Evolutionary conservation across 2,329 filamentous ascomycete genomes (phyloP), one percentile per base, ranked within the genome.

Genomic region (Mollisiaceae sp.): DNA sequence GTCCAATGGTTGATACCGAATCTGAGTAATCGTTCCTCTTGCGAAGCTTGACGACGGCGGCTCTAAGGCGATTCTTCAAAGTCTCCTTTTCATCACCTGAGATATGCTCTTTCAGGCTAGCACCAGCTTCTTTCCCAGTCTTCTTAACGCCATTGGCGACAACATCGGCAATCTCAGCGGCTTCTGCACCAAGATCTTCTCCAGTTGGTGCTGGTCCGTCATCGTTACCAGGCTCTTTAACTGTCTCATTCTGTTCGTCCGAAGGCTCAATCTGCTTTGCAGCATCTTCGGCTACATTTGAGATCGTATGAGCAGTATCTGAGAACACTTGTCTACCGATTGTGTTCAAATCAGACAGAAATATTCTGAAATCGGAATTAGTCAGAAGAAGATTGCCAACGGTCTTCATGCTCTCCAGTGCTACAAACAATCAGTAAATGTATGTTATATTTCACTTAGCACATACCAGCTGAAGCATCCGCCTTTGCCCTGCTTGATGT

Each of bases 301-400:
- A 92, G 6, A 97, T 77, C 0, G 91, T 90, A 67, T 92, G 89
- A 0, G 93, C 92, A 2, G 93, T 93, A 72, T 97, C 94, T 60
- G 88, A 89, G 75, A 97, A 93, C 0, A 98, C 89, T 75, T 97
- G 91, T 50, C 91, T 88, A 14, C 90, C 91, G 56, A 97, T 86
- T 0, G 89, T 89, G 55, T 89, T 88, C 47, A 97, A 79, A 73
- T 98, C 94, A 12, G 89, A 87, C 54, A 97, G 81, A 72, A 98
- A 93, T 8, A 94, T 83, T 45, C 94, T 89, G 77, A 98, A 97
- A 73, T 97, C 93, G 0, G 91, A 89, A 75, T 98, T 98, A 15
- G 92, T 93, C 52, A 98, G 81, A 0, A 97, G 85, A n/a, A 98
- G 82, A 2, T 90, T 91, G 36, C 91, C 90, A 0, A 98, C 87